Percentiles rank a stretch among this genome's conserved stretches.
Evolutionary conservation across 495 filamentous ascomycete species (phyloP).

Genomic region (Aspergillus wentii): DNA sequence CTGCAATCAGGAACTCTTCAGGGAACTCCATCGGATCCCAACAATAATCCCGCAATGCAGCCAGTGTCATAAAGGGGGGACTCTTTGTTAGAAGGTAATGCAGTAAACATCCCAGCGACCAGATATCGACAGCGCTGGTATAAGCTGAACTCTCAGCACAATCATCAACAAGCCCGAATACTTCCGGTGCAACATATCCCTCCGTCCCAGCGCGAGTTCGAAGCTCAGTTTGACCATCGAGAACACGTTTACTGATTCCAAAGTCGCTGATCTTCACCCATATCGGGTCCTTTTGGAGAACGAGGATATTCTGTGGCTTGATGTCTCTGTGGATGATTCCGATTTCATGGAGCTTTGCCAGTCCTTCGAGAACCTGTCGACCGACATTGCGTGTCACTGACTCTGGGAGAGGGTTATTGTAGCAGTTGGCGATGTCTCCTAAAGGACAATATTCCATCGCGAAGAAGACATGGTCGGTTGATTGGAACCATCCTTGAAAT

Average conservation of each 20-base stretch:
- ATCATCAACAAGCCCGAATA: conserved; percentile 12
- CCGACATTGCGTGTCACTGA: conserved; percentile 5
- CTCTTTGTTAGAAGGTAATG: conserved; percentile 8
- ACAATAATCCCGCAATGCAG: neutral
- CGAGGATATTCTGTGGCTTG: conserved; percentile 27
- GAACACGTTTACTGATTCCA: conserved; percentile 35
- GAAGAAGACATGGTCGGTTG: conserved; percentile 8
- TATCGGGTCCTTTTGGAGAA: conserved; percentile 14
- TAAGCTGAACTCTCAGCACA: conserved; percentile 5
- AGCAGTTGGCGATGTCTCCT: neutral
- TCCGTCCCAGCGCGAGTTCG: conserved; percentile 24
- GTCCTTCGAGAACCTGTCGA: conserved; percentile 9
- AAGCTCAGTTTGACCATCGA: conserved; percentile 9
- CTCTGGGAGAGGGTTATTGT: conserved; percentile 9
- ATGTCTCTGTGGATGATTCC: conserved; percentile 19
- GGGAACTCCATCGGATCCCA: neutral
- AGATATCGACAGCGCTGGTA: conserved; percentile 22
- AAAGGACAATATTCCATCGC: conserved; percentile 19
- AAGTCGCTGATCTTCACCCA: conserved; percentile 48
- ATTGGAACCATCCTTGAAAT: conserved; percentile 13
- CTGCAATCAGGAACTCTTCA: neutral
- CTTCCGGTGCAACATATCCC: conserved; percentile 34
- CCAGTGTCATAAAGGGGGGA: neutral
- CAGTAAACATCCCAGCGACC: conserved; percentile 19
- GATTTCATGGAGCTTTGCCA: conserved; percentile 18